Base-by-base conservation (phyloP, 2,329 filamentous ascomycete species). In the Talaromyces albobiverticillius region DNA sequence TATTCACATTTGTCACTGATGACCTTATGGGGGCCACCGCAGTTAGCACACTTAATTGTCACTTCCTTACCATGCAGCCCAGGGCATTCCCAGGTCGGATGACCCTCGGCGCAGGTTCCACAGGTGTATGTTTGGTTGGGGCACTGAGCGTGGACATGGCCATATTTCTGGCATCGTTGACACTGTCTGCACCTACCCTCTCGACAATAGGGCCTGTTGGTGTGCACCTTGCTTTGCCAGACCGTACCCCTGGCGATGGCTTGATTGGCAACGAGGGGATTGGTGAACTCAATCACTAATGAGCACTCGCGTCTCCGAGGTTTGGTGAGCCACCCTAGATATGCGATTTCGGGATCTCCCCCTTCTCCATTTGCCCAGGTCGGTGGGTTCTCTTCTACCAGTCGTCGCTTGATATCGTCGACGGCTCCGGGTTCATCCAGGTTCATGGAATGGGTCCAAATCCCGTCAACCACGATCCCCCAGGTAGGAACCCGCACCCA, bases 51-150 rank as follows among this genome's bases (percentile, higher is more conserved):
- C 20, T 36, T 36, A 1, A 13, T 5, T 3, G 20, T 48, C 4
- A 48, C 2, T 2, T 38, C 13, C 10, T 22, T 2, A 18, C 20
- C 20, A 1, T 48, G 11, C 8, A 32, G 31, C 7, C 5, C 14
- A 22, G 46, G 46, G 20, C 46, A 46, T 36, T 46, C 29, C 29
- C 18, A 46, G 45, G 45, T 46, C 29, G 10, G 45, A 36, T 46
- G 29, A 10, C 13, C 46, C 46, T 38, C 31, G n/a, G 46, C 46
- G 18, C 46, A 48, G 11, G 31, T n/a, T 14, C 31, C 46, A 25
- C 46, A 48, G 7, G n/a, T 9, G 3, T 22, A 48, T 13, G 10
- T 16, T 6, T 1, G 13, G 9, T 14, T n/a, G 2, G 31, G 31
- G 16, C 46, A 48, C 31, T 48, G 14, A 26, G 31, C 46, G 3